Percentiles rank a stretch among this genome's conserved stretches.
Evolutionary conservation across 495 filamentous ascomycete species (phyloP).

Genomic region (Penicillium simplicissimum): DNA sequence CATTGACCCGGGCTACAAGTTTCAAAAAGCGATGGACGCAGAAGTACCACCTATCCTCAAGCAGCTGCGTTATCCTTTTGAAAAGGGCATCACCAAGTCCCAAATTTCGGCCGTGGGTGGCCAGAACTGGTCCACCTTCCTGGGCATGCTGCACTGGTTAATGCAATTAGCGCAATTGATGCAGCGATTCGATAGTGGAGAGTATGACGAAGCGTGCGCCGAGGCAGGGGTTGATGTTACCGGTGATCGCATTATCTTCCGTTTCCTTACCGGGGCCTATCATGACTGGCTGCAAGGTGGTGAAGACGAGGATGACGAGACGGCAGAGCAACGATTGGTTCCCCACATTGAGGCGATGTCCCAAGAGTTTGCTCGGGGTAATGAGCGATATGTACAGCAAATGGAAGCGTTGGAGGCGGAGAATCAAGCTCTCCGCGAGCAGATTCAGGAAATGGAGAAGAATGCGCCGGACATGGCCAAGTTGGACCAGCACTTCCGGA

Average conservation of each 20-base stretch:
- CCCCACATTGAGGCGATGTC: constrained; percentile 92
- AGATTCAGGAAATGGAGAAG: constrained; percentile 87
- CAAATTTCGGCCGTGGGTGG: constrained; percentile 92
- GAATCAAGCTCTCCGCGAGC: constrained; percentile 70
- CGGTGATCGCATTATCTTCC: constrained; percentile 88
- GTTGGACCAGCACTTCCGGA: constrained; percentile 78
- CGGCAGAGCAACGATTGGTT: constrained; percentile 68
- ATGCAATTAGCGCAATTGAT: constrained; percentile 95
- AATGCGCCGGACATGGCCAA: constrained; percentile 77
- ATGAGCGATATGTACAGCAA: constrained; percentile 77
- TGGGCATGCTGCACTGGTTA: constrained; percentile 97
- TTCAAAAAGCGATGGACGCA: constrained; percentile 87
- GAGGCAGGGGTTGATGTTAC: constrained; percentile 85
- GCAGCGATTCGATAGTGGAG: constrained; percentile 69
- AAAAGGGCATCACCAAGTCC: constrained; percentile 90
- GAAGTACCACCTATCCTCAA: constrained; percentile 91
- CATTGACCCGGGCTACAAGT: constrained; percentile 89
- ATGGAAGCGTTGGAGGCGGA: constrained; percentile 81
- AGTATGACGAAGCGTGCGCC: constrained; percentile 85
- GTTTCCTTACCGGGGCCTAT: constrained; percentile 86
- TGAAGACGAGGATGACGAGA: constrained; percentile 82
- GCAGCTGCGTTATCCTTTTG: constrained; percentile 90
- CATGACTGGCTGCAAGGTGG: constrained; percentile 80
- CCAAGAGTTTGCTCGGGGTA: constrained; percentile 78
- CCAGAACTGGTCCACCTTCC: constrained; percentile 91